Conservation (phyloP, 2,329 filamentous ascomycete genomes). For the Exophiala dermatitidis region DNA sequence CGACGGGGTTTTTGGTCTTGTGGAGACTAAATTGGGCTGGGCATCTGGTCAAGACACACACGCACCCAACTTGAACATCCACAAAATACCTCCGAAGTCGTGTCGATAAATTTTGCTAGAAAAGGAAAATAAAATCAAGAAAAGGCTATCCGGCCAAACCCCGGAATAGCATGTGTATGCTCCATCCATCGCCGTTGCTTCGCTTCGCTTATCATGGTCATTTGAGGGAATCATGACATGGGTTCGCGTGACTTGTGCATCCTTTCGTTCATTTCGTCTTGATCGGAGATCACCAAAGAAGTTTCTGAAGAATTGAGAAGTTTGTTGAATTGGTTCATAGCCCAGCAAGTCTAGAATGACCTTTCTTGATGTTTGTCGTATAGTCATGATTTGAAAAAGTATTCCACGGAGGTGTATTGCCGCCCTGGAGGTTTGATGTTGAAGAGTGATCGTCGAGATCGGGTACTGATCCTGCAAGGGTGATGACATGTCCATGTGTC, state of each 20-base stretch:
- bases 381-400: neutral
- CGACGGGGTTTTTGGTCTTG: conserved; percentile 1
- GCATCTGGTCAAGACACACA: neutral
- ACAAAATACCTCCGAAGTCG: neutral
- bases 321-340: neutral
- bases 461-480: conserved; percentile 21
- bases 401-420: conserved; percentile 18
- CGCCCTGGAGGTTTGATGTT: conserved; percentile 6
- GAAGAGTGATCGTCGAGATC: conserved; percentile 22
- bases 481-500: conserved; percentile 24
- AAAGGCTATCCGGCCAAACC: neutral
- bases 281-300: neutral
- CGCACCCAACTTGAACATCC: no score
- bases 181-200: conserved; percentile 12
- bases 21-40: neutral
- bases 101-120: conserved; percentile 10
- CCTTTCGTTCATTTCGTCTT: conserved; percentile 5
- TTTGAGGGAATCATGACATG: conserved; percentile 10
- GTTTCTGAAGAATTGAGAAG: neutral
- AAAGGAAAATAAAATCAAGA: conserved; percentile 2
- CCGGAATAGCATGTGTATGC: neutral
- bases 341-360: neutral
- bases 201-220: conserved; percentile 1
- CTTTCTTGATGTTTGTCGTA: conserved; percentile 2
- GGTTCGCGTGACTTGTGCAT: neutral